A percentile compares a stretch with the other conserved stretches of the same genome.
Conservation (phyloP, 78 protist species). For the Goniomonas avonlea region DNA sequence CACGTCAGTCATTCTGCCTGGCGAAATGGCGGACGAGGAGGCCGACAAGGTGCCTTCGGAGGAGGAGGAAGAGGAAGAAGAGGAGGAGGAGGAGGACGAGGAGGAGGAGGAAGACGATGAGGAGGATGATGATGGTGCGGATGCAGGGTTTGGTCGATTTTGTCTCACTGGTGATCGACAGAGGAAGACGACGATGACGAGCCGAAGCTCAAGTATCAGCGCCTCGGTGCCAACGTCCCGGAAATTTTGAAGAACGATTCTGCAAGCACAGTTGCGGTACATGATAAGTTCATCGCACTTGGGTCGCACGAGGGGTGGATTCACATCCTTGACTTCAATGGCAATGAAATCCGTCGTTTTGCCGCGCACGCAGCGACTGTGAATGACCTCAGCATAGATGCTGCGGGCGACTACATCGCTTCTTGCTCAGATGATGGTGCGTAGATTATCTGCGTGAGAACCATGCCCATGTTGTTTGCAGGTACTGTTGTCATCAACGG, state of each 20-base stretch:
- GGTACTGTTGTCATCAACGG: constrained; percentile 24
- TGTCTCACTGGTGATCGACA: no score
- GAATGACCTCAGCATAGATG: constrained; percentile 58
- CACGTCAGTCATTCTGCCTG: no score
- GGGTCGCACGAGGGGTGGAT: constrained; percentile 78
- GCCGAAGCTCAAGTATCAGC: constrained; percentile 66
- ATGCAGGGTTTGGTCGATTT: not conserved
- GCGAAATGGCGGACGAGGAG: constrained; percentile 3
- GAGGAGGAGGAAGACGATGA: not conserved
- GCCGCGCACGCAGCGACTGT: constrained; percentile 20
- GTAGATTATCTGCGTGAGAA: not conserved
- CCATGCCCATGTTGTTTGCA: no score
- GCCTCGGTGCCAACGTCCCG: constrained; percentile 50
- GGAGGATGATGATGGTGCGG: not conserved
- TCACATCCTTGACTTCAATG: constrained; percentile 62
- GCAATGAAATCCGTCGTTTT: constrained; percentile 53
- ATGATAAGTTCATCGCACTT: constrained; percentile 48
- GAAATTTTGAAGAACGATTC: constrained; percentile 30
- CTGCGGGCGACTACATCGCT: constrained; percentile 74
- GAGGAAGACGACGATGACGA: constrained; percentile 56
- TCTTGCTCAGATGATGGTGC: constrained; percentile 78
- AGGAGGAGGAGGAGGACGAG: not conserved
- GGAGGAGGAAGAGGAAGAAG: not conserved
- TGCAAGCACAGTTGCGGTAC: constrained; percentile 48
- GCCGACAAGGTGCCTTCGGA: not conserved